Base-by-base conservation (phyloP, 192 early-diverging fungal genomes). In the Coemansia sp. region DNA sequence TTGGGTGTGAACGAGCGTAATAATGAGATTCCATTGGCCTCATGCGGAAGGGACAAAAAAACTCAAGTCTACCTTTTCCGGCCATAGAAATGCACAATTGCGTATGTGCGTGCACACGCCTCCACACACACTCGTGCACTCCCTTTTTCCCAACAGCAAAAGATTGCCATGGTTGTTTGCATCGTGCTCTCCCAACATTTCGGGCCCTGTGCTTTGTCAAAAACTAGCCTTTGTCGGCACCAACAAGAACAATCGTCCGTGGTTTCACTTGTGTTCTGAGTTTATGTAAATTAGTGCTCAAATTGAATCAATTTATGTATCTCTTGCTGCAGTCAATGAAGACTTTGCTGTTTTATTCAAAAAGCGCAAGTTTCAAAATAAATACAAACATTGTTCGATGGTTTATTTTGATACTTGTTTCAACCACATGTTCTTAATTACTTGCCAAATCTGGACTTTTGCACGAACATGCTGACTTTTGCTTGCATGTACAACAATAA, bases 261-360 rank as follows among this genome's bases (percentile, higher is more conserved):
- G 40, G 40, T 15, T 44, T 44, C 40, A 44, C 40, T n/a, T 44
- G 47, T 48, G 47, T 48, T 48, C 47, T 48, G 47, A 48, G n/a
- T 19, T 48, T 48, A 48, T 48, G 47, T 48, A 8, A 3, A 48
- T 20, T 48, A 48, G n/a, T 15, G 47, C 47, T 48, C 47, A 25
- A 54, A 54, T 37, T 56, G n/a, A 15, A 20, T 36, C 54, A 56
- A 56, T 56, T 56, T 56, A 56, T 56, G 54, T 56, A 56, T 36
- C 34, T 28, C 31, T 7, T 36, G 28, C 54, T 36, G 54, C 54
- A 56, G 54, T 56, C 54, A 56, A 56, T 56, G 34, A 20, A 14
- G 20, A 56, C 8, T 26, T 8, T 19, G 47, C 47, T 21, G 47
- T 19, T n/a, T 20, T 20, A n/a, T n/a, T n/a, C 19, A 19, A 8